These are phyloP conservation scores for Tolypocladium nubicola DNA, from an alignment of 2,329 filamentous ascomycete genomes.

Conservation along the genomic window DNA sequence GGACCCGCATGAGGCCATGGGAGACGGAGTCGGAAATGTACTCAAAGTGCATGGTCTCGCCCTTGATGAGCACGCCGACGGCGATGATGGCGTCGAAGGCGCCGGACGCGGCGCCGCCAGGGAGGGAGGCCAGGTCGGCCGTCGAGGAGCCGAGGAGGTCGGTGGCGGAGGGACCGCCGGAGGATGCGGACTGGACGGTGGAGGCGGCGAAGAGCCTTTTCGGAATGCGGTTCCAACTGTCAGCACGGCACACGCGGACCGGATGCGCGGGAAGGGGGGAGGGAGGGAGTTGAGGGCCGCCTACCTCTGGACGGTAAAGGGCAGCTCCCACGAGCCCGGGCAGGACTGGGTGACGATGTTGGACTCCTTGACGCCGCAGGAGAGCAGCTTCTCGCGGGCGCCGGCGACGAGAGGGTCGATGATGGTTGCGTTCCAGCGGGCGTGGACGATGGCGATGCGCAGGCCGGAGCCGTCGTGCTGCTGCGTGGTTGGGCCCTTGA, in stretches of 20 bases:
- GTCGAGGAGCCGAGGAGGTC: conserved; percentile 64
- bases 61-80: conserved; percentile 94
- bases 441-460: conserved; percentile 90
- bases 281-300: conserved; percentile 8
- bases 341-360: conserved; percentile 88
- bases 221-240: conserved; percentile 1
- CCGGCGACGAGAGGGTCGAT: conserved; percentile 79
- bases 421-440: conserved; percentile 85
- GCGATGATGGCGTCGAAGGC: conserved; percentile 93
- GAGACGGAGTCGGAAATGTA: conserved; percentile 90
- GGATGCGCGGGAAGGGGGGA: not conserved
- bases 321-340: conserved; percentile 89
- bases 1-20: conserved; percentile 88
- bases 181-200: conserved; percentile 66
- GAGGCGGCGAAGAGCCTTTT: conserved; percentile 71
- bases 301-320: conserved; percentile 78
- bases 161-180: conserved; percentile 54
- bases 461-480: conserved; percentile 60
- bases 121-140: conserved; percentile 50
- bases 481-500: conserved; percentile 47
- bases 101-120: conserved; percentile 31
- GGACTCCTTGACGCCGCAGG: conserved; percentile 70
- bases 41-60: conserved; percentile 98
- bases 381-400: conserved; percentile 65
- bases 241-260: conserved; percentile 7